A percentile compares a stretch with the other conserved stretches of the same genome.
phyloP scores from a whole-genome alignment of 306 rosid species.

The Sesbania bispinosa region DNA sequence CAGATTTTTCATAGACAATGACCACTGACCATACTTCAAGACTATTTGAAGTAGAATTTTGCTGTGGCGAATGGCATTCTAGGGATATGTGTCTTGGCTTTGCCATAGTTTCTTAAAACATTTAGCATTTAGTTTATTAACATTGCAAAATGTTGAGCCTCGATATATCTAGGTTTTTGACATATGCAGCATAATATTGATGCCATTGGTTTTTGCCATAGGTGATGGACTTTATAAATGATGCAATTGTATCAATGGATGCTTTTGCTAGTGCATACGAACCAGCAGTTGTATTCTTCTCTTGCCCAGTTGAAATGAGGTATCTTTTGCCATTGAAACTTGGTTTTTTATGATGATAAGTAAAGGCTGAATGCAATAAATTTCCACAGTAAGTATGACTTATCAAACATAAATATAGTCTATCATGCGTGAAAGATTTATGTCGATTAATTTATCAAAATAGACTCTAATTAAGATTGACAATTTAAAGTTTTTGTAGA shows the following conservation, averaged over 20 bases:
- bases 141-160: conserved; percentile 1
- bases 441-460: conserved; percentile 6
- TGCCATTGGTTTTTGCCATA: conserved; percentile 27
- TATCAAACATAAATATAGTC: background rate
- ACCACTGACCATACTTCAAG: background rate
- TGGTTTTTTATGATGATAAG: conserved; percentile 5
- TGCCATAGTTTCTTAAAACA: background rate
- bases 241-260: conserved; percentile 80
- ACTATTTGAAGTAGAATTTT: conserved; percentile 1
- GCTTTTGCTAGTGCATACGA: conserved; percentile 63
- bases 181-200: conserved; percentile 24
- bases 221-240: conserved; percentile 96
- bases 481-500: background rate
- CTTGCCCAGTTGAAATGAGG: conserved; percentile 80
- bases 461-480: background rate
- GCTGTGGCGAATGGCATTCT: conserved; percentile 15
- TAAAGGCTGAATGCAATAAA: conserved; percentile 8
- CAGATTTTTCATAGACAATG: background rate
- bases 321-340: conserved; percentile 26
- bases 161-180: conserved; percentile 9
- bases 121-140: background rate
- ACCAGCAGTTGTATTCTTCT: conserved; percentile 72
- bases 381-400: conserved; percentile 4
- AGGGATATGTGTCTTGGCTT: background rate
- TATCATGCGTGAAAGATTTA: background rate